Percentiles rank a stretch among this genome's conserved stretches.
Evolutionary conservation across 2,329 filamentous ascomycete genomes (phyloP).

Genomic region (Allantophomopsis cytisporea): DNA sequence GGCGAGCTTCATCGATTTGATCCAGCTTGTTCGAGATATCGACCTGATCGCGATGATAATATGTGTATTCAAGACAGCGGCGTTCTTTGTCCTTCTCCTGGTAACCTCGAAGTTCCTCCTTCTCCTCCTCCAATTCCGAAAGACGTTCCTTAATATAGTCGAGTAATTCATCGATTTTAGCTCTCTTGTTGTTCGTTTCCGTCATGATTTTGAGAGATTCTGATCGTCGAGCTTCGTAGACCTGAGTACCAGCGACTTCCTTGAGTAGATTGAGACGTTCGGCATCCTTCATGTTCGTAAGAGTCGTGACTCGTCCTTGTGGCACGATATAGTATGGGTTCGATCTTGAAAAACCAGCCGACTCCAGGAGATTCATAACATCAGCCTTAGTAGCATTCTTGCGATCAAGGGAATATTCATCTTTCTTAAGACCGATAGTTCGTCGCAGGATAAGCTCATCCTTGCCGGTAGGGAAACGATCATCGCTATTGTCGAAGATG

Average conservation of each 20-base stretch:
- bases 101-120: conserved; percentile 85
- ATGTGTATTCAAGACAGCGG: conserved; percentile 85
- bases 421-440: conserved; percentile 94
- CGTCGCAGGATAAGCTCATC: conserved; percentile 82
- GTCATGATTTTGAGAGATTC: conserved; percentile 95
- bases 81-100: conserved; percentile 92
- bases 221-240: conserved; percentile 83
- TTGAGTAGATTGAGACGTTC: conserved; percentile 84
- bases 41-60: conserved; percentile 79
- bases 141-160: conserved; percentile 86
- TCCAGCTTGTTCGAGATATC: conserved; percentile 67
- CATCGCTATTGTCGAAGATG: conserved; percentile 95
- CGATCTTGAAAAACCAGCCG: conserved; percentile 88
- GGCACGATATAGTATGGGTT: conserved; percentile 99
- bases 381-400: conserved; percentile 93
- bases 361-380: conserved; percentile 90
- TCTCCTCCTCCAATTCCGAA: conserved; percentile 86
- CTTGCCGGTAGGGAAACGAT: conserved; percentile 86
- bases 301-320: conserved; percentile 84
- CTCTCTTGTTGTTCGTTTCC: conserved; percentile 87
- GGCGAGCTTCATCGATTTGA: conserved; percentile 67
- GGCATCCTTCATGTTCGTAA: conserved; percentile 98
- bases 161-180: conserved; percentile 87
- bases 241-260: conserved; percentile 95
- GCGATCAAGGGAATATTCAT: conserved; percentile 94